Evolutionary conservation across 768 basidiomycete genomes (phyloP).

Genomic region (Peribolospora kevripleyi): DNA sequence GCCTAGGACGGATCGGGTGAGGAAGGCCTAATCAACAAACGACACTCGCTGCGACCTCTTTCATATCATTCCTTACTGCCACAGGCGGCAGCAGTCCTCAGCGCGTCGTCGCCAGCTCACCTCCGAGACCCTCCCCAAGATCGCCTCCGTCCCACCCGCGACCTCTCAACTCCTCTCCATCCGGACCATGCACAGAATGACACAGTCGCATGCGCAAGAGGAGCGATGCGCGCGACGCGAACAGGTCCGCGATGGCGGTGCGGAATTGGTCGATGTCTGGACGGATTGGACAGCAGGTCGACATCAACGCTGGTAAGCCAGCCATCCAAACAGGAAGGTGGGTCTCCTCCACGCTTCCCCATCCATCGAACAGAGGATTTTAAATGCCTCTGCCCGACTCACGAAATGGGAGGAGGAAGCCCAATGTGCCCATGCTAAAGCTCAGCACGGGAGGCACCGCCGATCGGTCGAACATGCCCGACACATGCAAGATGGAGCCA

Average conservation of each 20-base stretch:
- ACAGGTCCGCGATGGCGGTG: conserved; percentile 53
- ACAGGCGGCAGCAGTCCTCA: no score
- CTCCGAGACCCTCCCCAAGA: conserved; percentile 4
- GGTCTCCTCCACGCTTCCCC: neutral
- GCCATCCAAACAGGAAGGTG: neutral
- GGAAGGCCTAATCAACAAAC: no score
- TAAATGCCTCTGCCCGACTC: conserved; percentile 20
- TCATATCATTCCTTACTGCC: no score
- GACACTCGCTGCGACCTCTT: no score
- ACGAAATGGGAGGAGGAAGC: conserved; percentile 86
- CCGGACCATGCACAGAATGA: conserved; percentile 45
- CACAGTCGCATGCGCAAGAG: conserved; percentile 75
- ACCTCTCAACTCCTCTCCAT: conserved; percentile 18
- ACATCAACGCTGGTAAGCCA: no score
- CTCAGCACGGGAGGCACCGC: conserved; percentile 78
- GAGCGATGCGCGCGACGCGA: conserved; percentile 52
- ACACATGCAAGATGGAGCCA: conserved; percentile 81
- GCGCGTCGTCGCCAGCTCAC: no score
- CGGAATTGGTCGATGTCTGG: conserved; percentile 72
- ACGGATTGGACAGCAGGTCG: neutral
- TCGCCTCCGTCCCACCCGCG: conserved; percentile 7
- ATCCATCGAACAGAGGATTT: neutral
- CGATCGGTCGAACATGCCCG: conserved; percentile 67
- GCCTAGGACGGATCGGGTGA: neutral
- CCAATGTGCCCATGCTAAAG: conserved; percentile 79